Base-by-base conservation (phyloP, 768 basidiomycete species). In the Glaciozyma antarctica region DNA sequence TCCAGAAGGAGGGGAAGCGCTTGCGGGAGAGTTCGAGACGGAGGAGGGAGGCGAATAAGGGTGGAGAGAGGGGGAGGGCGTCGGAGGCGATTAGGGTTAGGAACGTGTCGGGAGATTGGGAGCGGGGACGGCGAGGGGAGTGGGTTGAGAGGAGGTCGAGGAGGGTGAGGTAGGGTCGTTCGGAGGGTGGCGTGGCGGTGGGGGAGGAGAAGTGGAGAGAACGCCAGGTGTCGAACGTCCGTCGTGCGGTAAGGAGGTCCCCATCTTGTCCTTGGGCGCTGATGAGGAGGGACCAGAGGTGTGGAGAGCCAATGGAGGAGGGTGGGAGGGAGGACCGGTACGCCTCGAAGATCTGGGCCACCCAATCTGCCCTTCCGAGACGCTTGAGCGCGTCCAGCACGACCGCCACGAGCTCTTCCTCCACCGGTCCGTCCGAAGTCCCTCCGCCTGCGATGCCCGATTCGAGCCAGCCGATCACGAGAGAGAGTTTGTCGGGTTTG, bases 21-120 rank as follows among this genome's bases (percentile, higher is more conserved):
- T 24, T 21, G 19, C 47, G 47, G n/a, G 47, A 22, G 10, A 48
- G 47, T 24, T 48, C 47, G n/a, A 48, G 47, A 7, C 21, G 21
- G 47, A 48, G 47, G 47, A 48, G 21, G 47, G 43, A 68, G 53
- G 12, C 64, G 52, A 43, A 60, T 58, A 52, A 65, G 60, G 61
- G 64, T 62, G 5, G 67, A 61, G 5, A 5, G 21, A 22, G 47
- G 19, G 19, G 47, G 47, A 48, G 47, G 47, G 47, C 47, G 47
- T 22, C 21, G 10, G 47, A 24, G 38, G 38, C 38, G 38, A 41
- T 41, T 2, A 41, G 38, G 38, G 38, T 41, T 10, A 41, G 38
- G 38, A 41, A 48, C 12, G 21, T 22, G 21, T 21, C n/a, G 47
- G 38, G 38, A 15, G 38, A 41, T 41, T 41, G 38, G 12, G 38